Evolutionary conservation across 805 yeast species (phyloP).

Genomic region (Yamadazyma akitaensis): DNA sequence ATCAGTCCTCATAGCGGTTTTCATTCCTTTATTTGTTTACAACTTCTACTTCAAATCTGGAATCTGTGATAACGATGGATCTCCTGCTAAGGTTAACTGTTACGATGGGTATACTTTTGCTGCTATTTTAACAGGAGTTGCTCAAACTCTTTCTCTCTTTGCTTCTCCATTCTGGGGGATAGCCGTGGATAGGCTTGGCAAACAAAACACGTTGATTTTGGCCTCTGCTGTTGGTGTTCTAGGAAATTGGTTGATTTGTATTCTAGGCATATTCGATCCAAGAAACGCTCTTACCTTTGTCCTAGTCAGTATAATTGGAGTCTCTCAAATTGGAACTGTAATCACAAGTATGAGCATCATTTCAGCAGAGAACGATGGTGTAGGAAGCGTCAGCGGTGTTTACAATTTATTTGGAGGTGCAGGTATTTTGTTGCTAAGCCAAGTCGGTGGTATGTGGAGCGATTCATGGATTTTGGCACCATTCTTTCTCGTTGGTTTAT

Average conservation of each 20-base stretch:
- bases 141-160: constrained; percentile 53
- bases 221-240: constrained; percentile 43
- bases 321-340: constrained; percentile 59
- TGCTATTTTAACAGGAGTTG: constrained; percentile 67
- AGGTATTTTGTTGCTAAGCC: constrained; percentile 59
- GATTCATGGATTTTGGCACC: constrained; percentile 60
- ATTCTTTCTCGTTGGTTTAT: constrained; percentile 48
- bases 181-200: constrained; percentile 46
- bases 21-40: constrained; percentile 62
- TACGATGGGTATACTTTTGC: constrained; percentile 62
- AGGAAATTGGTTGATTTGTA: constrained; percentile 37
- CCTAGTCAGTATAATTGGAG: constrained; percentile 46
- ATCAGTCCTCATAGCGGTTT: constrained; percentile 55
- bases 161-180: constrained; percentile 65
- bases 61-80: constrained; percentile 37
- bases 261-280: constrained; percentile 28
- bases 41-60: constrained; percentile 52
- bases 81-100: constrained; percentile 34
- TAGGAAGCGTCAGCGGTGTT: constrained; percentile 69
- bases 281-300: constrained; percentile 36
- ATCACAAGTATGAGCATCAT: constrained; percentile 61
- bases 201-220: constrained; percentile 25
- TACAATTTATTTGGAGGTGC: constrained; percentile 66
- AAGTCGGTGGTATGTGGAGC: constrained; percentile 59
- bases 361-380: constrained; percentile 26